phyloP scores from a whole-genome alignment of 768 basidiomycete species.

The Suillus sp. region DNA sequence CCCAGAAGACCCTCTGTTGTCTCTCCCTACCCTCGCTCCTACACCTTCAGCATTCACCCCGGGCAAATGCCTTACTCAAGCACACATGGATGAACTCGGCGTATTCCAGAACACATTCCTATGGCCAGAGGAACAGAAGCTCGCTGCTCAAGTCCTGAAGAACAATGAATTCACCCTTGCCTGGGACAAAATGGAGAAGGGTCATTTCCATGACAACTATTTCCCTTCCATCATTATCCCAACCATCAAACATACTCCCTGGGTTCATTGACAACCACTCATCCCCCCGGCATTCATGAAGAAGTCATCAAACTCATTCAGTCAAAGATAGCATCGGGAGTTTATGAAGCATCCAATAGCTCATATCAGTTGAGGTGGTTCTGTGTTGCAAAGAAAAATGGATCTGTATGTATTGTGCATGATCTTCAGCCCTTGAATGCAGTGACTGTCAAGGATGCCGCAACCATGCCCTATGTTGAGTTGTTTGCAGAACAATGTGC shows the following conservation, averaged over 20 bases:
- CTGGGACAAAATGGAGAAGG: conserved; percentile 40
- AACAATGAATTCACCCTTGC: conserved; percentile 38
- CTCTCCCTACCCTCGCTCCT: conserved; percentile 15
- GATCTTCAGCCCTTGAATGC: too few relatives aligned
- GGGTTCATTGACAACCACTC: conserved; percentile 3
- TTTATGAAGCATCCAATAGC: too few relatives aligned
- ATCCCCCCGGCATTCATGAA: too few relatives aligned
- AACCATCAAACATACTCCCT: conserved; percentile 37
- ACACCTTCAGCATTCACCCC: conserved; percentile 24
- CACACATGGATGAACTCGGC: neutral
- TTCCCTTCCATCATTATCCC: conserved; percentile 38
- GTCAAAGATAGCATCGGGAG: too few relatives aligned
- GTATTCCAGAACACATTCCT: conserved; percentile 4
- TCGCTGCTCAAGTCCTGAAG: conserved; percentile 27
- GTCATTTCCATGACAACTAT: conserved; percentile 34
- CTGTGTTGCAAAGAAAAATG: too few relatives aligned
- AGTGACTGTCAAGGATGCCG: too few relatives aligned
- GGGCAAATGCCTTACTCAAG: neutral
- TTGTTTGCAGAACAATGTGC: too few relatives aligned
- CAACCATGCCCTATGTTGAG: too few relatives aligned
- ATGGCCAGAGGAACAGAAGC: conserved; percentile 12
- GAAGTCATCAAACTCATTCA: too few relatives aligned
- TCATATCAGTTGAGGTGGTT: too few relatives aligned
- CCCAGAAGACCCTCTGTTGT: conserved; percentile 27
- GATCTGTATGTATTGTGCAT: too few relatives aligned